Evolutionary conservation across 495 filamentous ascomycete species (phyloP).

Genomic region (Hyaloscypha finlandica): DNA sequence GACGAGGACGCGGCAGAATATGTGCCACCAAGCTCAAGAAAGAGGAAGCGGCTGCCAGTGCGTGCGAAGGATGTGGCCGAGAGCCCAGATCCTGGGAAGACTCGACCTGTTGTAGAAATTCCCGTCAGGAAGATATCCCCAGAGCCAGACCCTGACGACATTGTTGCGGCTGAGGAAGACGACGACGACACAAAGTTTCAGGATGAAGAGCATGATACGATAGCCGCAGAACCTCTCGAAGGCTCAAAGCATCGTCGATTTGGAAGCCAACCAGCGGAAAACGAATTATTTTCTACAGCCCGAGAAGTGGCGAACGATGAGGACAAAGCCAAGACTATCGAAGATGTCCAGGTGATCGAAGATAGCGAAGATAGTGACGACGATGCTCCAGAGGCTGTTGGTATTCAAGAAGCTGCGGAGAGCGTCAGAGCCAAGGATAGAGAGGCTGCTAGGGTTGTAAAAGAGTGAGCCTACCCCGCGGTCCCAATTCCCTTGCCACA

Average conservation of each 20-base stretch:
- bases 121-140: conserved; percentile 7
- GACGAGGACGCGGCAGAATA: conserved; percentile 9
- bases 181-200: not conserved
- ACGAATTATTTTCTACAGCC: conserved; percentile 25
- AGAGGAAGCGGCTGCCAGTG: conserved; percentile 20
- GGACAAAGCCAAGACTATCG: not conserved
- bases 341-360: not conserved
- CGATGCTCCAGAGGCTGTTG: conserved; percentile 32
- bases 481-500: not conserved
- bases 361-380: conserved; percentile 25
- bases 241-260: conserved; percentile 24
- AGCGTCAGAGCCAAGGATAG: conserved; percentile 17
- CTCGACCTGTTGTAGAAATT: conserved; percentile 27
- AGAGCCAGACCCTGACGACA: not conserved
- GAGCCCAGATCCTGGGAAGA: conserved; percentile 10
- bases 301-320: not conserved
- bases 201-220: not conserved
- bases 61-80: conserved; percentile 19
- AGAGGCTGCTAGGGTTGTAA: conserved; percentile 23
- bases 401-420: conserved; percentile 21
- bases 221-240: not conserved
- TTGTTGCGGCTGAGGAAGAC: not conserved
- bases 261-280: conserved; percentile 22
- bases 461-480: conserved; percentile 21
- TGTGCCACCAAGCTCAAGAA: conserved; percentile 18